These are phyloP conservation scores for Quercus bicolor DNA, from an alignment of 306 rosid species.

Conservation along the genomic window DNA sequence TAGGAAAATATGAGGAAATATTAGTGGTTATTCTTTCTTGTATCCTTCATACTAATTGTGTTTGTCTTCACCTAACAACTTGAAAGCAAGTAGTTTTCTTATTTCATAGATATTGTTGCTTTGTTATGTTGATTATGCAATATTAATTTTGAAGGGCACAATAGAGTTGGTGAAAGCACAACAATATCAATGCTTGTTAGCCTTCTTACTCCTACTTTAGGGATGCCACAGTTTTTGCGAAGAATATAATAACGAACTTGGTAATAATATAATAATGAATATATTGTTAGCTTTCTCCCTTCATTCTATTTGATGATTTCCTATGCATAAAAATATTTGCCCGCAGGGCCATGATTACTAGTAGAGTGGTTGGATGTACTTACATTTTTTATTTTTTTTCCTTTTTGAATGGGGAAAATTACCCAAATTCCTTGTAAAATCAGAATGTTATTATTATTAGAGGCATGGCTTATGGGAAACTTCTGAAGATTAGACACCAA, in stretches of 20 bases:
- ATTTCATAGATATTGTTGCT: neutral
- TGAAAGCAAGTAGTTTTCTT: neutral
- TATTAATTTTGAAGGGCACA: conserved; percentile 63
- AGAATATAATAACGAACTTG: conserved; percentile 68
- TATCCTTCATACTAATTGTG: neutral
- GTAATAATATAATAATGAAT: conserved; percentile 19
- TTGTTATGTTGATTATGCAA: neutral
- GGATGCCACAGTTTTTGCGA: conserved; percentile 93
- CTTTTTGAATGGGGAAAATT: no score
- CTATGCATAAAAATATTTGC: no score
- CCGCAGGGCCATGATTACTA: no score
- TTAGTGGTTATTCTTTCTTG: neutral
- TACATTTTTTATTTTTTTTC: no score
- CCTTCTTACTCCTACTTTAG: conserved; percentile 75
- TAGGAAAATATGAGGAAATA: no score
- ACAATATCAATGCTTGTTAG: conserved; percentile 98
- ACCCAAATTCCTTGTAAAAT: no score
- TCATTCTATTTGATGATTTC: no score
- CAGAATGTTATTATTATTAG: no score
- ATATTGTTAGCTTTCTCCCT: no score
- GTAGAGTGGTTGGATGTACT: no score
- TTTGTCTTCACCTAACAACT: neutral
- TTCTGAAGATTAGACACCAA: no score
- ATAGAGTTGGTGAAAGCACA: conserved; percentile 93
- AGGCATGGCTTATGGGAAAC: no score